phyloP scores from a whole-genome alignment of 78 protist species.

The Planoprotostelium fungivorum region DNA sequence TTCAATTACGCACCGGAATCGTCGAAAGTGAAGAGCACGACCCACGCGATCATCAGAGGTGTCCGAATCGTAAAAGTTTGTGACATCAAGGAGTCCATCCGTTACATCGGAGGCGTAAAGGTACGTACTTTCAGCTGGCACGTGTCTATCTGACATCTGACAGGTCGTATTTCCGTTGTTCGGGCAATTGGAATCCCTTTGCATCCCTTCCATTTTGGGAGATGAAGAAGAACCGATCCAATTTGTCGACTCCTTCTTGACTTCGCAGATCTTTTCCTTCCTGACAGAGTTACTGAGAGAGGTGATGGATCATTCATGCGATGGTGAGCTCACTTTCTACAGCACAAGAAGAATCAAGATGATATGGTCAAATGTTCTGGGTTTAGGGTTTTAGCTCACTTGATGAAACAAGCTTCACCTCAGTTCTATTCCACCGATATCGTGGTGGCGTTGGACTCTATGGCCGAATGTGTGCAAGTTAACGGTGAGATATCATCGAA shows the following conservation, averaged over 20 bases:
- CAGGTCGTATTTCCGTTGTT: not conserved
- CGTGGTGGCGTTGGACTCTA: not conserved
- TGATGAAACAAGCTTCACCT: not conserved
- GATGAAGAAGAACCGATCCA: not conserved
- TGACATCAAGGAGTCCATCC: not conserved
- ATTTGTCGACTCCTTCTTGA: not conserved
- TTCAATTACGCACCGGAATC: not conserved
- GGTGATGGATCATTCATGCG: no score
- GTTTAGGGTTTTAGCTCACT: not conserved
- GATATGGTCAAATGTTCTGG: not conserved
- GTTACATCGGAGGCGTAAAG: not conserved
- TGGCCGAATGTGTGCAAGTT: not conserved
- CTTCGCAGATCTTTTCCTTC: not conserved
- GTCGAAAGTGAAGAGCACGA: not conserved
- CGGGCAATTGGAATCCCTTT: not conserved
- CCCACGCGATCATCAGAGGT: not conserved
- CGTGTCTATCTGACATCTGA: no score
- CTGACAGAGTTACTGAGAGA: not conserved
- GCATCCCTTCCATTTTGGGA: not conserved
- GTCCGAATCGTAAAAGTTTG: not conserved
- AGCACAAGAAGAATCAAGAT: not conserved
- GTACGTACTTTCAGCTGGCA: not conserved
- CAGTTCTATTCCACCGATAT: not conserved
- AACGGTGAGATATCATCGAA: not conserved
- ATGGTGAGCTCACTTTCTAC: no score